Evolutionary conservation across 192 early-diverging fungal species (phyloP), one percentile per base, ranked within the genome.

Genomic region (Pilobolus umbonatus): DNA sequence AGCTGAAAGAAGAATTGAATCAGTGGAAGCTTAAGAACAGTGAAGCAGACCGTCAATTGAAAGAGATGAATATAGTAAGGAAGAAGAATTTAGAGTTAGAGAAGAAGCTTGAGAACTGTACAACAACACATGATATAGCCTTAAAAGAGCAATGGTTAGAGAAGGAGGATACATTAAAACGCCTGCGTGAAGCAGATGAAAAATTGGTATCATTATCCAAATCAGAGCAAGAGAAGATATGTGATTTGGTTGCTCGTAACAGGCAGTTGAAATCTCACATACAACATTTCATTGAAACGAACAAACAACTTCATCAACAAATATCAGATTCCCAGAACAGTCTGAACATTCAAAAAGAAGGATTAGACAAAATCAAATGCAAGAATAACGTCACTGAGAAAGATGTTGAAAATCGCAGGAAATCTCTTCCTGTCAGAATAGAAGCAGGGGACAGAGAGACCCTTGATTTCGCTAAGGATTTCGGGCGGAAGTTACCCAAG

Each of bases 391-490:
- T n/a, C n/a, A n/a, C n/a, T n/a, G n/a, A n/a, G n/a, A n/a, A n/a
- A n/a, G n/a, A n/a, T n/a, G n/a, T n/a, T n/a, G n/a, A n/a, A n/a
- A n/a, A n/a, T n/a, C n/a, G n/a, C n/a, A 42, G 39, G 19, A 42
- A 17, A 17, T 12, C 14, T 12, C 39, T 17, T 42, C 14, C 39
- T 42, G 12, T 42, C 19, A 42, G 39, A 17, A 17, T 17, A 42
- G 19, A 12, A 17, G 19, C 39, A 1, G 19, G 15, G 5, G 39
- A 5, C 0, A 42, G 15, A 1, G 39, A 19, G 24, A 35, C 31
- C n/a, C 24, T 54, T 14, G 52, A 54, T 54, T 54, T 31, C 4
- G 38, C 34, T 54, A 35, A 54, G 38, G 52, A 54, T 19, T 54
- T 54, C 35, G 52, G 52, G 19, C 35, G 24, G 32, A 19, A 38